Evolutionary conservation across 208 protist genomes (phyloP), one percentile per base, ranked within the genome.

Genomic region (Endotrypanum monterogeii): DNA sequence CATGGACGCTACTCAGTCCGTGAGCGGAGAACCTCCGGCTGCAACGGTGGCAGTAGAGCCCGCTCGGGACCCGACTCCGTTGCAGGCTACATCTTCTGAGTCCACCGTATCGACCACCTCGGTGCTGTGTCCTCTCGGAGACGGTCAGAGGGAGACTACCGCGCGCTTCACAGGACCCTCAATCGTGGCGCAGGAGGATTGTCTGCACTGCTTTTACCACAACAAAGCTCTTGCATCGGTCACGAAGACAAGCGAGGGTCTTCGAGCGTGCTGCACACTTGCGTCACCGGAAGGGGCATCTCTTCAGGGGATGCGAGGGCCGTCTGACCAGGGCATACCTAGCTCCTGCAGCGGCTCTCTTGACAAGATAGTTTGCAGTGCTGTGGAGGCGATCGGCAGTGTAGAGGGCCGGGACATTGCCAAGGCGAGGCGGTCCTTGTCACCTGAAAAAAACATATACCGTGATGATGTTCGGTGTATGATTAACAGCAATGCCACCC

Each of bases 1-100:
- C 63, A 60, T 68, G 57, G 58, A 48, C 18, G 60, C 44, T 9
- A 35, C 30, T 14, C 74, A 74, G 52, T 44, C 68, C 5, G 50
- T 70, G 67, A 28, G 61, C 39, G 44, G 37, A 35, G n/a, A 39
- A 18, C 44, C 44, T 18, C 44, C 41, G 3, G 44, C 63, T 6
- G 25, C 3, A 28, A 55, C 63, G 23, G 0, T 68, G 44, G 44
- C 5, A 39, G 63, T 3, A 23, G n/a, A 39, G n/a, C 23, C 44
- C 16, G 63, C 12, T 25, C 11, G 44, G 12, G 18, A 35, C 63
- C 44, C 63, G 20, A 25, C 23, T 8, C 6, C 37, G 20, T 18
- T 65, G 0, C 18, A 9, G 20, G 20, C 5, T 35, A 41, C n/a
- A 20, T 37, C 37, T 65, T 20, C 60, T 28, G 32, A 18, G 35